A percentile compares a stretch with the other conserved stretches of the same genome.
These are phyloP conservation scores for Sabuloglossum arenarium DNA, from an alignment of 495 filamentous ascomycete genomes.

Conservation along the genomic window DNA sequence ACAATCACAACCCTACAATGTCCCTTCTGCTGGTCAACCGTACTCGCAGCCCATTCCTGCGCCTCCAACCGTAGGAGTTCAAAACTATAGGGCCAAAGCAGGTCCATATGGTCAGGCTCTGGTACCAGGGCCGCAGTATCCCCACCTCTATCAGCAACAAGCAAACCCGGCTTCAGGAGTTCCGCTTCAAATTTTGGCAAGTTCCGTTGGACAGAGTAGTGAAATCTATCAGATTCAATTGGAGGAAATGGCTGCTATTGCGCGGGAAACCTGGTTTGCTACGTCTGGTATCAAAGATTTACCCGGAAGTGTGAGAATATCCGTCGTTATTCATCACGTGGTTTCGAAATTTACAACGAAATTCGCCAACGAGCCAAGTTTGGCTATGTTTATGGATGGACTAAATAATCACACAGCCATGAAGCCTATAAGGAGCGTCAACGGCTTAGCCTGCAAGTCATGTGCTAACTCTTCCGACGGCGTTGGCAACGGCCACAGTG, in stretches of 20 bases:
- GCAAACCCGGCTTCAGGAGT: neutral
- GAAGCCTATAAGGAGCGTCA: constrained; percentile 42
- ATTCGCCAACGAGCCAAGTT: constrained; percentile 31
- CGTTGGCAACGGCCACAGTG: constrained; percentile 5
- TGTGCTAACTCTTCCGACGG: constrained; percentile 16
- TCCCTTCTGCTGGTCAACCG: neutral
- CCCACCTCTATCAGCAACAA: neutral
- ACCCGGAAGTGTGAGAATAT: constrained; percentile 37
- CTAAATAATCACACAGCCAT: constrained; percentile 42
- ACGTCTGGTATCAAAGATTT: constrained; percentile 40
- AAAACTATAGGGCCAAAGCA: neutral
- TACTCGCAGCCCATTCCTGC: neutral
- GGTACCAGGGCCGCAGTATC: neutral
- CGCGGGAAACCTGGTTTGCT: constrained; percentile 39
- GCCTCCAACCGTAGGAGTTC: neutral
- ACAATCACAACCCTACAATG: neutral
- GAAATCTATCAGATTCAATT: constrained; percentile 28
- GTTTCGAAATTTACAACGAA: constrained; percentile 28
- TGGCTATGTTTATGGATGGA: constrained; percentile 44
- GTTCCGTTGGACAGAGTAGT: constrained; percentile 8
- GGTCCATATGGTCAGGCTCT: neutral
- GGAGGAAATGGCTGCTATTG: constrained; percentile 33
- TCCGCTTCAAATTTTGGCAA: neutral
- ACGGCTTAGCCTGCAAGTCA: constrained; percentile 41
- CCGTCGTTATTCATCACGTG: constrained; percentile 40